A percentile compares a stretch with the other conserved stretches of the same genome.
phyloP scores from a whole-genome alignment of 2,329 filamentous ascomycete genomes.

The Lecanicillium sp. region DNA sequence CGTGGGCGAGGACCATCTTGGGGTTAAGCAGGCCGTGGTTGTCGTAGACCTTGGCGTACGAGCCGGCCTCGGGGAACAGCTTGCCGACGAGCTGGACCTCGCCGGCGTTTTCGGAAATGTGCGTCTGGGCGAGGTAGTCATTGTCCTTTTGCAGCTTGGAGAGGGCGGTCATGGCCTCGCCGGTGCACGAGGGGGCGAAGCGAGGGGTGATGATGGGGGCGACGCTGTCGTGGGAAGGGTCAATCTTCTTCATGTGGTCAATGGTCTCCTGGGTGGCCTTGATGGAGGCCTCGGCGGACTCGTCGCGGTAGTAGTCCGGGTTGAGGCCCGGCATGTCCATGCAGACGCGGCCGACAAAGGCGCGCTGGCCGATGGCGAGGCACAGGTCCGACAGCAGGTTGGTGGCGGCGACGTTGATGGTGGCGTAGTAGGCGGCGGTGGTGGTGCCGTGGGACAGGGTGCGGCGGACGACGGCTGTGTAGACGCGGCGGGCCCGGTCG shows the following conservation, averaged over 20 bases:
- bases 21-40: conserved; percentile 57
- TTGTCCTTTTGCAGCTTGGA: conserved; percentile 56
- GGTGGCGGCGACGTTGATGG: conserved; percentile 78
- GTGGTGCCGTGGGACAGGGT: conserved; percentile 89
- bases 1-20: conserved; percentile 79
- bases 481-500: conserved; percentile 60
- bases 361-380: conserved; percentile 71
- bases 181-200: conserved; percentile 58
- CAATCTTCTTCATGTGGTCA: conserved; percentile 57
- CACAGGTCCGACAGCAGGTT: conserved; percentile 85
- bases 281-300: conserved; percentile 50
- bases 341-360: conserved; percentile 88
- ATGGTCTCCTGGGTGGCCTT: conserved; percentile 52
- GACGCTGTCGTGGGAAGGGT: conserved; percentile 58
- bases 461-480: conserved; percentile 67
- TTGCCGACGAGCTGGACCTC: conserved; percentile 65
- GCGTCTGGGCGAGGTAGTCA: conserved; percentile 71
- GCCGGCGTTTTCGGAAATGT: conserved; percentile 73
- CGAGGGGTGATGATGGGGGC: conserved; percentile 72
- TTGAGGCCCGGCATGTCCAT: conserved; percentile 68
- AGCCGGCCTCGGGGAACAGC: conserved; percentile 56
- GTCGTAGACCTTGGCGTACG: conserved; percentile 79
- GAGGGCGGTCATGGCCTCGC: conserved; percentile 53
- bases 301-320: conserved; percentile 75
- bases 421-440: conserved; percentile 90